Percentiles rank a stretch among this genome's conserved stretches.
Evolutionary conservation across 306 rosid species (phyloP).

Genomic region (Medicago truncatula): DNA sequence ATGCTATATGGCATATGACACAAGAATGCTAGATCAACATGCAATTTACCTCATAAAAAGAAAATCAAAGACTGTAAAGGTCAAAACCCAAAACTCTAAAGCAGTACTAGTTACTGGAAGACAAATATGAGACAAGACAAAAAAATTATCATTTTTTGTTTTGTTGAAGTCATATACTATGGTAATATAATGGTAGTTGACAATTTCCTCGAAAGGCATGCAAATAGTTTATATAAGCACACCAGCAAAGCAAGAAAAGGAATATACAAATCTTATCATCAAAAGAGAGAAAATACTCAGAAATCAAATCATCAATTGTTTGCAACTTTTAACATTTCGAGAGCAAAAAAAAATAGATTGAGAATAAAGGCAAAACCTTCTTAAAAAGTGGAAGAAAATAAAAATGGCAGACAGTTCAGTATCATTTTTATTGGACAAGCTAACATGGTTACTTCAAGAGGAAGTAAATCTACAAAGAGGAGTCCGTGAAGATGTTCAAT

Average conservation of each 20-base stretch:
- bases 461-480: conserved; percentile 53
- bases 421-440: conserved; percentile 49
- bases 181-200: conserved; percentile 10
- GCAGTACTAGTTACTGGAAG: too few relatives aligned
- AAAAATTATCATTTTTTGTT: too few relatives aligned
- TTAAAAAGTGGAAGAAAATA: background rate
- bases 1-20: conserved; percentile 63
- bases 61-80: too few relatives aligned
- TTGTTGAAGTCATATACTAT: too few relatives aligned
- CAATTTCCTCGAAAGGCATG: conserved; percentile 1
- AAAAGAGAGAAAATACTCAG: background rate
- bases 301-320: conserved; percentile 1
- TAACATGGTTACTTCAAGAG: conserved; percentile 42
- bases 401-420: conserved; percentile 68
- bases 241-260: background rate
- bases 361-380: background rate
- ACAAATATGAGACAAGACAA: too few relatives aligned
- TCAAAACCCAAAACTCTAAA: too few relatives aligned
- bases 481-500: conserved; percentile 48
- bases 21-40: too few relatives aligned
- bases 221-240: conserved; percentile 31
- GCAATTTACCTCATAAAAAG: too few relatives aligned
- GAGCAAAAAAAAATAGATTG: background rate
- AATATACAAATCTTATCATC: background rate
- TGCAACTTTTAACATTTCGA: background rate